phyloP scores from a whole-genome alignment of 345 rosid species.

The Dimocarpus longan region DNA sequence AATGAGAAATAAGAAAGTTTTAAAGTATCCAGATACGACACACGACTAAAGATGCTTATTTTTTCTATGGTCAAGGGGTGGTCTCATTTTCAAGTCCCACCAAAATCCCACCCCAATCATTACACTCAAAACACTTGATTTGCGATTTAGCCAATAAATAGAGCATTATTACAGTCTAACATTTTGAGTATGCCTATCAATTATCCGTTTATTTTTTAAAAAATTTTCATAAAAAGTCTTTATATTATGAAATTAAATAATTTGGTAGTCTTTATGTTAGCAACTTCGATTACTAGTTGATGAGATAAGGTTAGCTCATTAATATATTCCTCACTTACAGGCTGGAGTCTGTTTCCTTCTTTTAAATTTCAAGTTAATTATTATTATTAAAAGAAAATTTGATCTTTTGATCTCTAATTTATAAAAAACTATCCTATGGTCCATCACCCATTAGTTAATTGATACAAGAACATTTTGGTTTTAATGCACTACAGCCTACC shows the following conservation, averaged over 20 bases:
- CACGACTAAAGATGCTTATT: not conserved
- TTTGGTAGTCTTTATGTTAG: no score
- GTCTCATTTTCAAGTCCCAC: conserved; percentile 15
- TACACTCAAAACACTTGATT: not conserved
- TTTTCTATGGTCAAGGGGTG: not conserved
- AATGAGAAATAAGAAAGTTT: not conserved
- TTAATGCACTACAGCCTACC: no score
- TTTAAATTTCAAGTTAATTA: no score
- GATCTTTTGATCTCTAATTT: no score
- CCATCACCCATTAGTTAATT: not conserved
- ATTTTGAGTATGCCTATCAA: not conserved
- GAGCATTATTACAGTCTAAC: not conserved
- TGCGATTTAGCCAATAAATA: not conserved
- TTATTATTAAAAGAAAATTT: no score
- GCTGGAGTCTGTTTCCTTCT: no score
- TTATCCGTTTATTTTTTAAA: not conserved
- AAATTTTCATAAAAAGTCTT: no score
- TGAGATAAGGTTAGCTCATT: no score
- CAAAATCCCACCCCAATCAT: not conserved
- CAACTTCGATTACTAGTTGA: no score
- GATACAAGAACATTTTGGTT: no score
- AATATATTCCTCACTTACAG: no score
- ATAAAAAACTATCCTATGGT: not conserved
- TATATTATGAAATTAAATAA: no score
- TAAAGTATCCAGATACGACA: not conserved